Base-by-base conservation (phyloP, 352 stramenopile genomes). In the Pythium rhizo-oryzae region DNA sequence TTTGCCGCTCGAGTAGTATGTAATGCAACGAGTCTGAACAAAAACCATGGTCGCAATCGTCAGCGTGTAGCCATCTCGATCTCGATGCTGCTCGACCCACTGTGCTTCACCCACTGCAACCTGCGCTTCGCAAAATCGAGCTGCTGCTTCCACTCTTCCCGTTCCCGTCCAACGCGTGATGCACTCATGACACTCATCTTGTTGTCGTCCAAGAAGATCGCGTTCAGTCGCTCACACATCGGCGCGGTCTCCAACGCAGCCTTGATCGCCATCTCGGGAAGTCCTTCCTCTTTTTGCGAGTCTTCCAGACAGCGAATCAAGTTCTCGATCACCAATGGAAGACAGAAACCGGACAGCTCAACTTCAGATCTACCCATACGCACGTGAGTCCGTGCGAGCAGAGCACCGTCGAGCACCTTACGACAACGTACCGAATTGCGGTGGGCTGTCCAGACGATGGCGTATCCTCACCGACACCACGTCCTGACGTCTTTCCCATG, bases 91-190 rank as follows among this genome's bases (percentile, higher is more conserved):
- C 12, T 35, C 25, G 35, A 25, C 3, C 28, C 35, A 8, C 5
- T 46, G 15, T 59, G 62, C 44, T 66, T 71, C n/a, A 74, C 49
- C 0, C 55, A 56, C 64, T 65, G 59, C 37, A 74, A 43, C 33
- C 84, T 69, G 28, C 82, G 74, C 66, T 91, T 93, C 9, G 81
- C 82, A 63, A 86, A 78, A 52, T 90, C 79, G n/a, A 91, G 71
- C 52, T 79, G 75, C 39, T 87, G 71, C 21, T 85, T 80, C 60
- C 78, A 79, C 41, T 62, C 64, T 25, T 80, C 78, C 23, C 71
- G 70, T 44, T 80, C 73, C 6, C 62, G 41, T 5, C 37, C 46
- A 3, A 37, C 50, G n/a, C 50, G 55, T 46, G 67, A 46, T 15
- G 67, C 65, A 28, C 58, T 55, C 65, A n/a, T 52, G 51, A 43